Percentiles rank a stretch among this genome's conserved stretches.
Conservation (phyloP, 176 grass and related monocot genomes). For the Aegilops tauschii region DNA sequence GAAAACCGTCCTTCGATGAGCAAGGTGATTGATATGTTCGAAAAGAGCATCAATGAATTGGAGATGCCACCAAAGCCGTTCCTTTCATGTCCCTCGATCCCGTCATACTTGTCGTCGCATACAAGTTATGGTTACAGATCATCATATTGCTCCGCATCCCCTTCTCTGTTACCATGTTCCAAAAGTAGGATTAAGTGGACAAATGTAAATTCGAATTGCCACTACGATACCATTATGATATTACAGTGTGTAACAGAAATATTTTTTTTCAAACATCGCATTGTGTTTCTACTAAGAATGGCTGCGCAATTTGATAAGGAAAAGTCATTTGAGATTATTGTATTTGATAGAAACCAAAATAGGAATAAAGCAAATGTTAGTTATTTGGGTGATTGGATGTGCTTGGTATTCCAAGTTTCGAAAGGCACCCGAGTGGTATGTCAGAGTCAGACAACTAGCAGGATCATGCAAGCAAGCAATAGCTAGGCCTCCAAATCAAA, state of each 20-base stretch:
- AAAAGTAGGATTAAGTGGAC: neutral
- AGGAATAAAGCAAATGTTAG: too few relatives aligned
- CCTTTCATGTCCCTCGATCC: neutral
- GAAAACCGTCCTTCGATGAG: conserved; percentile 47
- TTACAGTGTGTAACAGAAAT: neutral
- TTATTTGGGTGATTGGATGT: too few relatives aligned
- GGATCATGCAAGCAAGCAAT: too few relatives aligned
- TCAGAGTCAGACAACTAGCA: too few relatives aligned
- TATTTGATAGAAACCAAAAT: too few relatives aligned
- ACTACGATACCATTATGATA: neutral
- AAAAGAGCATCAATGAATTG: conserved; percentile 35
- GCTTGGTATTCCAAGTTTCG: too few relatives aligned
- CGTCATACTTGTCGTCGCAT: neutral
- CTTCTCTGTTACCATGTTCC: neutral
- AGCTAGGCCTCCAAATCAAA: too few relatives aligned
- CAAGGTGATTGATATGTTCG: conserved; percentile 49
- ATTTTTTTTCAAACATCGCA: neutral
- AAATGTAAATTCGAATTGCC: neutral
- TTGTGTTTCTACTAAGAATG: neutral
- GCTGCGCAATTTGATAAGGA: too few relatives aligned
- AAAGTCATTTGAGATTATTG: too few relatives aligned
- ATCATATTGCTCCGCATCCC: neutral
- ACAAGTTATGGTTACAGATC: neutral
- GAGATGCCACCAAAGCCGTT: conserved; percentile 41
- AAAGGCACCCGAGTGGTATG: too few relatives aligned